Evolutionary conservation across 306 rosid genomes (phyloP), one percentile per base, ranked within the genome.

Genomic region (Cucumis cinereus): DNA sequence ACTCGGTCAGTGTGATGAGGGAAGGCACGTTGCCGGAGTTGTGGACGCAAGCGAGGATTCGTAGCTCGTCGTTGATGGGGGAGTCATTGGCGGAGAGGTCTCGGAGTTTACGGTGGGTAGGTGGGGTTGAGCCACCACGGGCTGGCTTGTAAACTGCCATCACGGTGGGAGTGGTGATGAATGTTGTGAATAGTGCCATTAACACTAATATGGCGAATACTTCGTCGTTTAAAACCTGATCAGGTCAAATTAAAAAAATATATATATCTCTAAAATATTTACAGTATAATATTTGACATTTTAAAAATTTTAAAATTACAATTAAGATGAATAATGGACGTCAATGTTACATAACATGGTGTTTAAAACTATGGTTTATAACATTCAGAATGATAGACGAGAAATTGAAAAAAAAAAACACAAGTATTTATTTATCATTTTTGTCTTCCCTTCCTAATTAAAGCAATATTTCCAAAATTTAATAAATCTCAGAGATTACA

Each of bases 161-260:
- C 26, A 90, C 96, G 1, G 84, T 13, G 14, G 96, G 97, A 11
- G 96, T 90, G 59, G 97, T 93, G 33, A 93, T 87, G 84, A 93
- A 93, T 72, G 98, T 93, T 0, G 97, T 91, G 77, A 91, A 87
- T 5, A 93, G 82, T 33, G 97, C 98, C 98, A 91, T 93, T 0
- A 93, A 88, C 1, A 93, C 97, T 60, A 93, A 78, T 28, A 93
- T 87, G n/a, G 97, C 89, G 52, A 93, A 91, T 45, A 86, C 82
- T 83, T 93, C 98, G 10, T 88, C 94, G 49, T 90, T 93, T 3
- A 93, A 67, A 33, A 93, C 98, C 97, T 93, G 85, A n/a, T n/a
- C n/a, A n/a, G n/a, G n/a, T n/a, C n/a, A n/a, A n/a, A n/a, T n/a
- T n/a, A n/a, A n/a, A n/a, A n/a, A n/a, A n/a, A n/a, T n/a, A n/a